Evolutionary conservation across 2,329 filamentous ascomycete species (phyloP).

Genomic region (Paecilomyces niveus): DNA sequence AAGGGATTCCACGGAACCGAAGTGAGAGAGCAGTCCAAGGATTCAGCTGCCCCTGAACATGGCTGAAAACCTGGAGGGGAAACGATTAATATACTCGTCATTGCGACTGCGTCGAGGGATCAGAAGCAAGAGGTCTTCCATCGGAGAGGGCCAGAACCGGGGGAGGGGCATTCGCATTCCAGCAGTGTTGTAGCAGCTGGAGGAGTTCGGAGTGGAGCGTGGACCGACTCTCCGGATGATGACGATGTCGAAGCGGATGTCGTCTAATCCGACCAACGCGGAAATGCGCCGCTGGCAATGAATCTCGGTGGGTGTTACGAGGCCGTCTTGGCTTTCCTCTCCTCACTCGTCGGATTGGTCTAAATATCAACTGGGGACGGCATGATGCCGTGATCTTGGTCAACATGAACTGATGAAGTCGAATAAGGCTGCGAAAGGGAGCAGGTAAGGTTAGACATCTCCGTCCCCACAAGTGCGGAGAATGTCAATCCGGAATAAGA

Average conservation of each 20-base stretch:
- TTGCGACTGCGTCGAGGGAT: background rate
- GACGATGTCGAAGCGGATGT: background rate
- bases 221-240: background rate
- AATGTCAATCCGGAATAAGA: background rate
- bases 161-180: background rate
- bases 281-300: background rate
- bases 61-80: background rate
- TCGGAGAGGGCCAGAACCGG: background rate
- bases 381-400: background rate
- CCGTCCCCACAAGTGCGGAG: background rate
- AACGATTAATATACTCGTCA: background rate
- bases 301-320: background rate
- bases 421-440: conserved; percentile 1
- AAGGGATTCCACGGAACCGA: background rate
- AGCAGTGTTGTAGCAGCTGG: background rate
- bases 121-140: background rate
- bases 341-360: background rate
- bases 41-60: background rate
- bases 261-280: background rate
- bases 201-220: background rate
- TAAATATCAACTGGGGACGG: background rate
- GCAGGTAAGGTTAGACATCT: background rate
- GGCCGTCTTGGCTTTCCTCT: background rate
- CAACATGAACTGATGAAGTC: conserved; percentile 12
- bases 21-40: background rate